These are phyloP conservation scores for Diplosphaera chodatii DNA, from an alignment of 139 green algal species.

Conservation along the genomic window DNA sequence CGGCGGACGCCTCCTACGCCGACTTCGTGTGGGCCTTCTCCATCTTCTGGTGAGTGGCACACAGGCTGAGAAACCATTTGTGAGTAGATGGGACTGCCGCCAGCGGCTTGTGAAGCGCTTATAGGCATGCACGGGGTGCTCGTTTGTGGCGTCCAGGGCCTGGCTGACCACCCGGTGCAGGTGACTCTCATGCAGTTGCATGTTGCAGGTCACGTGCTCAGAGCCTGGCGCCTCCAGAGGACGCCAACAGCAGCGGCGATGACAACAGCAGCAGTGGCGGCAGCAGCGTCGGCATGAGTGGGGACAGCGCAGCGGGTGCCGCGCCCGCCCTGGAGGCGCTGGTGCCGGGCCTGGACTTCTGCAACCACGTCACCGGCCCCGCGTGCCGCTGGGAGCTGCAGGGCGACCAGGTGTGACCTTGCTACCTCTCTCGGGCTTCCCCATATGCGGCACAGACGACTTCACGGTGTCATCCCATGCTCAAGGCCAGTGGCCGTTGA, in stretches of 20 bases:
- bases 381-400: slow-evolving; percentile 48
- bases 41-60: slow-evolving; percentile 28
- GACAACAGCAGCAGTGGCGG: too few species aligned
- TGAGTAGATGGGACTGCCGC: background rate
- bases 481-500: too few species aligned
- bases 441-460: background rate
- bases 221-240: slow-evolving; percentile 11
- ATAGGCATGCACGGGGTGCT: too few species aligned
- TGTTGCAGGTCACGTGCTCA: slow-evolving; percentile 28
- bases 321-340: too few species aligned
- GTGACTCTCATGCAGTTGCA: too few species aligned
- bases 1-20: slow-evolving; percentile 28
- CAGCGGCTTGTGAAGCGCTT: too few species aligned
- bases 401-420: background rate
- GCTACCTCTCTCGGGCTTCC: too few species aligned
- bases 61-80: background rate
- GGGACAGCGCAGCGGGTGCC: too few species aligned
- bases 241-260: background rate
- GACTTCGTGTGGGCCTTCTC: slow-evolving; percentile 70
- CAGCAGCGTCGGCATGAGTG: too few species aligned
- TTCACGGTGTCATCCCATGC: background rate
- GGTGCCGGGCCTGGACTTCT: slow-evolving; percentile 83
- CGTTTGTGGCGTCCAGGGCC: too few species aligned
- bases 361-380: slow-evolving; percentile 57
- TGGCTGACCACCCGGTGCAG: too few species aligned